Conservation (phyloP, 306 rosid genomes). For the Vicia villosa region DNA sequence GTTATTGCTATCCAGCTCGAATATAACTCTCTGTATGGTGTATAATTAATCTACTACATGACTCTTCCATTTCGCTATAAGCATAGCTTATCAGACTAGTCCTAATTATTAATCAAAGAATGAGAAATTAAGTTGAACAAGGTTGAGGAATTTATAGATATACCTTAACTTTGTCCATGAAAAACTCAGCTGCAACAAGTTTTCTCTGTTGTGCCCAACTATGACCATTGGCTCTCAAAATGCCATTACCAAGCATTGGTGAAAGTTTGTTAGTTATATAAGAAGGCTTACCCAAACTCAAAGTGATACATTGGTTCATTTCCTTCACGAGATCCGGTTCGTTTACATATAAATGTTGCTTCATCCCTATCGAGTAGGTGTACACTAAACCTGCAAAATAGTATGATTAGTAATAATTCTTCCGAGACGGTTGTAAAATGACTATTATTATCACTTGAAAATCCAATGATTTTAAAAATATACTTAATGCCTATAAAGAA, state of each 20-base stretch:
- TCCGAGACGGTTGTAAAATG: too few relatives aligned
- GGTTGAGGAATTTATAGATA: background rate
- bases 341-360: conserved; percentile 80
- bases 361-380: conserved; percentile 80
- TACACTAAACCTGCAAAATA: conserved; percentile 63
- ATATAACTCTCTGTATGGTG: conserved; percentile 1
- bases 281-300: conserved; percentile 84
- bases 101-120: background rate
- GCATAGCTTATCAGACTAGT: background rate
- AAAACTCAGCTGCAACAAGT: conserved; percentile 88
- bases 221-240: conserved; percentile 73
- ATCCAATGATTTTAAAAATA: too few relatives aligned
- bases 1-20: conserved; percentile 14
- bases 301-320: conserved; percentile 55
- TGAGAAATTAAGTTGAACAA: background rate
- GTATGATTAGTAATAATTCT: too few relatives aligned
- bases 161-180: conserved; percentile 88
- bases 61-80: background rate
- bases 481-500: background rate
- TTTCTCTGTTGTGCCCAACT: conserved; percentile 86
- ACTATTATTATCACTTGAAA: too few relatives aligned
- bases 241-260: conserved; percentile 87
- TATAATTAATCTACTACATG: background rate
- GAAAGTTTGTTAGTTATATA: conserved; percentile 68
- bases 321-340: conserved; percentile 78